Conservation (phyloP, 257 asterid species). For the Plantago major region DNA sequence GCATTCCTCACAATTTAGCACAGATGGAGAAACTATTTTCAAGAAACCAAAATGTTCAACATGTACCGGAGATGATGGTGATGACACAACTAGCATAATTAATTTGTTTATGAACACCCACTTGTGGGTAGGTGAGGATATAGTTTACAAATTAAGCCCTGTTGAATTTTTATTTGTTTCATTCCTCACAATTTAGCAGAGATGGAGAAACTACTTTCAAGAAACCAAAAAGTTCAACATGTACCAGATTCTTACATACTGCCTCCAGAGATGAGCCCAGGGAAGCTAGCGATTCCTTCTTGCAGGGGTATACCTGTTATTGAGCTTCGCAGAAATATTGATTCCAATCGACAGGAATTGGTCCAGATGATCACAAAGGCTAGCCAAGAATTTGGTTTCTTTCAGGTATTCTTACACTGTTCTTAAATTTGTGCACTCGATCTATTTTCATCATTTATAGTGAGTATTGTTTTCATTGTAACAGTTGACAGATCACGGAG, state of each 20-base stretch:
- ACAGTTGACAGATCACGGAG: constrained; percentile 61
- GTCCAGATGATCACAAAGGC: constrained; percentile 40
- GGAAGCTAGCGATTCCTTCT: constrained; percentile 28
- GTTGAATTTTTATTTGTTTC: too few species aligned
- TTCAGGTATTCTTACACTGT: constrained; percentile 34
- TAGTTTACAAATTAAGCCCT: too few species aligned
- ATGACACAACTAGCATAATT: too few species aligned
- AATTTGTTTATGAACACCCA: too few species aligned
- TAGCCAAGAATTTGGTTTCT: constrained; percentile 50
- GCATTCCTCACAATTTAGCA: not conserved
- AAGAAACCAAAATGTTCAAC: constrained; percentile 11
- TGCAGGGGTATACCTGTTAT: constrained; percentile 33
- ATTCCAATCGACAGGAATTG: constrained; percentile 15
- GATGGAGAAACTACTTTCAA: constrained; percentile 6
- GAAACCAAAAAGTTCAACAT: constrained; percentile 15
- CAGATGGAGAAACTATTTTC: constrained; percentile 2
- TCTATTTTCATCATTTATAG: too few species aligned
- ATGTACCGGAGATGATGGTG: constrained; percentile 25
- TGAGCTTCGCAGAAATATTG: constrained; percentile 29
- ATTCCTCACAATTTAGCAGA: not conserved
- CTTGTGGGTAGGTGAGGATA: too few species aligned
- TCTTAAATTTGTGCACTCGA: too few species aligned
- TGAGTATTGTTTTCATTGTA: too few species aligned
- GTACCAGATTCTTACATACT: constrained; percentile 48
- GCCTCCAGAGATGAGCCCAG: constrained; percentile 51